These are phyloP conservation scores for Hansenula anomala DNA, from an alignment of 1,139 yeast genomes.

Conservation along the genomic window DNA sequence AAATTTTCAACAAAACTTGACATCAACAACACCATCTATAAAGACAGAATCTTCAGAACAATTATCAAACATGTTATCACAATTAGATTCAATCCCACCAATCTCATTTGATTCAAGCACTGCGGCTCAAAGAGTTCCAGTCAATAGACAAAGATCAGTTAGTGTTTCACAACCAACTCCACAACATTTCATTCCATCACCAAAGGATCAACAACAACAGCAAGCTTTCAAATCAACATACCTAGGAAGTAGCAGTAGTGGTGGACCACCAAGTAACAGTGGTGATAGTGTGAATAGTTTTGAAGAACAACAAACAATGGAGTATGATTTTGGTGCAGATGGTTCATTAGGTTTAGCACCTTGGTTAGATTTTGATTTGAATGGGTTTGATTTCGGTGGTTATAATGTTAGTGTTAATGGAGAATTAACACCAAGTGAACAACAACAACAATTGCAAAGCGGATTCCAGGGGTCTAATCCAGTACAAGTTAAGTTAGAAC, in stretches of 20 bases:
- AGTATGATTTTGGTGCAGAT: slow-evolving; percentile 58
- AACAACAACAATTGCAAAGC: not conserved
- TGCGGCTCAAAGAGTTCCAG: slow-evolving; percentile 4
- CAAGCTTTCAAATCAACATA: not conserved
- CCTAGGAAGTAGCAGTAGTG: no score
- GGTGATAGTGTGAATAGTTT: slow-evolving; percentile 1
- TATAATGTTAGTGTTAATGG: slow-evolving; percentile 8
- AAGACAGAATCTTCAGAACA: slow-evolving; percentile 9
- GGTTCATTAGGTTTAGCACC: slow-evolving; percentile 60
- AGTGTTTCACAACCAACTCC: slow-evolving; percentile 1
- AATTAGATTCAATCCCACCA: slow-evolving; percentile 20
- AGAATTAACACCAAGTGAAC: slow-evolving; percentile 5
- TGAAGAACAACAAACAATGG: slow-evolving; percentile 18
- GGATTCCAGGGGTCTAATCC: slow-evolving; percentile 2
- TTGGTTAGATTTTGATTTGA: slow-evolving; percentile 36
- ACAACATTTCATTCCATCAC: slow-evolving; percentile 1
- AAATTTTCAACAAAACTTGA: no score
- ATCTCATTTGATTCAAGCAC: slow-evolving; percentile 7
- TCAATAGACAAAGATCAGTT: slow-evolving; percentile 3
- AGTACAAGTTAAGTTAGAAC: not conserved
- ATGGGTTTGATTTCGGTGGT: slow-evolving; percentile 9
- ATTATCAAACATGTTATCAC: slow-evolving; percentile 21
- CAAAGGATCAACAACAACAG: slow-evolving; percentile 6
- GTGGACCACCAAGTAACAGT: slow-evolving; percentile 1
- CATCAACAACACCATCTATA: no score